Conservation (phyloP, 2,329 filamentous ascomycete species). For the Neurospora sp. region DNA sequence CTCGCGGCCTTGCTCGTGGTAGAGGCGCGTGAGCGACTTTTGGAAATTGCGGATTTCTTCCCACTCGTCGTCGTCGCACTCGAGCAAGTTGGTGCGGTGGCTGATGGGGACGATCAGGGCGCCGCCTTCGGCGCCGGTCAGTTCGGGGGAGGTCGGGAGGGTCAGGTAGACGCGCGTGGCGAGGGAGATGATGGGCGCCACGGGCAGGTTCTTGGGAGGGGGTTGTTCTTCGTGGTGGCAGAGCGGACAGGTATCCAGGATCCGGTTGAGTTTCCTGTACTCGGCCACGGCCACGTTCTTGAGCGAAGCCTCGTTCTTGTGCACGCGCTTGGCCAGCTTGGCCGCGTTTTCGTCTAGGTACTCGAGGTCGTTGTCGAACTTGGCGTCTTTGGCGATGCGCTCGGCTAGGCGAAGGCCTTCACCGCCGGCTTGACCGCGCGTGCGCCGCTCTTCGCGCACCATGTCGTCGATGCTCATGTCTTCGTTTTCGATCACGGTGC, state of each 20-base stretch:
- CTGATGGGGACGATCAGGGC: slow-evolving; percentile 83
- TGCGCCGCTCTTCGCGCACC: slow-evolving; percentile 87
- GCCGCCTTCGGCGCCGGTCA: slow-evolving; percentile 60
- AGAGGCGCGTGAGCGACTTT: slow-evolving; percentile 90
- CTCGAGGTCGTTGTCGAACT: slow-evolving; percentile 86
- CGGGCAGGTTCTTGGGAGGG: slow-evolving; percentile 53
- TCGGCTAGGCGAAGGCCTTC: slow-evolving; percentile 80
- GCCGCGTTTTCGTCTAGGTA: slow-evolving; percentile 96
- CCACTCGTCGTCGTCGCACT: slow-evolving; percentile 99
- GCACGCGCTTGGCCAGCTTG: slow-evolving; percentile 77
- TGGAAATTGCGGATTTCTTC: slow-evolving; percentile 98
- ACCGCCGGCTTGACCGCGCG: slow-evolving; percentile 64
- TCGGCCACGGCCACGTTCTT: slow-evolving; percentile 81
- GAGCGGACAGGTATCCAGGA: slow-evolving; percentile 79
- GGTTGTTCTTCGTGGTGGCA: slow-evolving; percentile 82
- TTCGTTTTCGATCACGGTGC: slow-evolving; percentile 79
- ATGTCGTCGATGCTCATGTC: slow-evolving; percentile 97
- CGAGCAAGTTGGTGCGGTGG: slow-evolving; percentile 82
- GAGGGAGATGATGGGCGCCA: slow-evolving; percentile 78
- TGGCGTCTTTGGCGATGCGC: slow-evolving; percentile 84
- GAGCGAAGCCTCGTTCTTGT: slow-evolving; percentile 79
- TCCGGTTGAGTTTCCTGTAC: slow-evolving; percentile 79
- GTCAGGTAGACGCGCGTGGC: slow-evolving; percentile 83
- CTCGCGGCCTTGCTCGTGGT: slow-evolving; percentile 83
- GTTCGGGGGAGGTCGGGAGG: slow-evolving; percentile 78